Conservation (phyloP, 208 protist species). For the Crithidia expoeki region DNA sequence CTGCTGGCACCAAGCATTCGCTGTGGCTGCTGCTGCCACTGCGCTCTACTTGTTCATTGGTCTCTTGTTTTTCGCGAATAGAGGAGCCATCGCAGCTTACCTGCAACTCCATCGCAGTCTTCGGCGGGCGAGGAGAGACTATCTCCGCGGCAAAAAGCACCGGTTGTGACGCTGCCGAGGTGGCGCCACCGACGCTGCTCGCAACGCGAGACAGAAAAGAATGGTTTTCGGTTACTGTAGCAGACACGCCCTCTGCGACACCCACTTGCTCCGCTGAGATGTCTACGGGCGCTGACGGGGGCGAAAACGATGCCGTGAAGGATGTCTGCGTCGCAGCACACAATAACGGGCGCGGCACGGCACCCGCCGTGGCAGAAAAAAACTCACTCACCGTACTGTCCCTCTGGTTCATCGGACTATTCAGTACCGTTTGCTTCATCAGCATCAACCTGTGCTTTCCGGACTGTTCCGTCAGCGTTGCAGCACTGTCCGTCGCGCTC, state of each 20-base stretch:
- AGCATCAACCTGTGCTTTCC: background rate
- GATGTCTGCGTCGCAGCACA: slow-evolving; percentile 15
- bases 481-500: too few species aligned
- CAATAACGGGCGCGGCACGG: background rate
- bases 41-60: too few species aligned
- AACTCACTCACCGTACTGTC: slow-evolving; percentile 10
- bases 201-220: background rate
- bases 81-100: too few species aligned
- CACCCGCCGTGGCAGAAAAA: background rate
- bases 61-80: too few species aligned
- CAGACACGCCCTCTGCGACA: too few species aligned
- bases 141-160: background rate
- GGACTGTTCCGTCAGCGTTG: background rate
- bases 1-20: background rate
- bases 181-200: background rate
- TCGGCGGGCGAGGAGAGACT: background rate
- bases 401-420: background rate
- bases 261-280: too few species aligned
- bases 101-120: too few species aligned
- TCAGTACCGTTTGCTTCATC: background rate
- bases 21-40: background rate
- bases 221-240: background rate
- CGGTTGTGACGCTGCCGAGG: background rate
- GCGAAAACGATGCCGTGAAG: background rate
- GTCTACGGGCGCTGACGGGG: background rate